Percentiles rank a stretch among this genome's conserved stretches.
phyloP scores from a whole-genome alignment of 441 rosid species.

The Bruguiera hainesii region DNA sequence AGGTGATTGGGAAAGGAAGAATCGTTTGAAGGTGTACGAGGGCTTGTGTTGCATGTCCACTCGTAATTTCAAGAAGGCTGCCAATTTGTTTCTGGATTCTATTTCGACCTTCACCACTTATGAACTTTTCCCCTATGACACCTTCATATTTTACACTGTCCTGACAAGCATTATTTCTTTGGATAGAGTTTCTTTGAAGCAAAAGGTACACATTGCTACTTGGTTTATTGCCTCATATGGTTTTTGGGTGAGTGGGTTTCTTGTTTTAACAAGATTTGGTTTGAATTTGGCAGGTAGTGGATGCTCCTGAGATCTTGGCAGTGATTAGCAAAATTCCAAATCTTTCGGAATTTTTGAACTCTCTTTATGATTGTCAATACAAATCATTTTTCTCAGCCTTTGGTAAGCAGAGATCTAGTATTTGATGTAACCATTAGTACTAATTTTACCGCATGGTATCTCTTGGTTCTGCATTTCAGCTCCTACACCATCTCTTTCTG shows the following conservation, averaged over 20 bases:
- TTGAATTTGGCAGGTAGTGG: constrained; percentile 70
- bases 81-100: constrained; percentile 84
- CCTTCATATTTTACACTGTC: constrained; percentile 93
- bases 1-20: constrained; percentile 99
- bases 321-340: constrained; percentile 89
- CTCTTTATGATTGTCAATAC: constrained; percentile 88
- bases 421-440: not conserved
- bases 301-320: constrained; percentile 99
- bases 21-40: constrained; percentile 93
- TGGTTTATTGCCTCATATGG: constrained; percentile 3
- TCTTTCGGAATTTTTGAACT: constrained; percentile 90
- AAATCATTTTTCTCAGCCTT: constrained; percentile 89
- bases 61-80: constrained; percentile 86
- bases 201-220: constrained; percentile 55
- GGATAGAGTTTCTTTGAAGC: constrained; percentile 96
- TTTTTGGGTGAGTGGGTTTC: not conserved
- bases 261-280: constrained; percentile 6
- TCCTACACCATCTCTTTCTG: not conserved
- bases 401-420: constrained; percentile 44
- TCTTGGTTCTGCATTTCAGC: not conserved
- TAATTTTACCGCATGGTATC: not conserved
- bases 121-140: constrained; percentile 93
- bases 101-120: constrained; percentile 99
- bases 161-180: constrained; percentile 91
- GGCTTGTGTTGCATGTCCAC: constrained; percentile 95